Evolutionary conservation across 2,329 filamentous ascomycete genomes (phyloP), one percentile per base, ranked within the genome.

Genomic region (Bertia moriformis): DNA sequence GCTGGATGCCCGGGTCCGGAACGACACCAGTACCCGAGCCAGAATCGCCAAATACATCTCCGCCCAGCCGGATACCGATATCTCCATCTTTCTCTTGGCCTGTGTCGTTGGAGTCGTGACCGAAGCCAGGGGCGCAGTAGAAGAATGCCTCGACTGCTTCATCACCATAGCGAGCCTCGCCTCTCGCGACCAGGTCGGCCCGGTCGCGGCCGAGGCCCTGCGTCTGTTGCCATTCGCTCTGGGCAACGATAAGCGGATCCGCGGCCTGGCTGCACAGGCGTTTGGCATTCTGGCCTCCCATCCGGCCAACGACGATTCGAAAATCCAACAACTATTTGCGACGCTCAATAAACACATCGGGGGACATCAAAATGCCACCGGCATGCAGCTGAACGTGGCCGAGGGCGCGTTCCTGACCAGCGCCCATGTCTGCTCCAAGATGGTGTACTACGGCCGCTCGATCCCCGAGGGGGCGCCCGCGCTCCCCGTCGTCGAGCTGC

Each of bases 241-340:
- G 44, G 86, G 83, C 4, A 91, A 87, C 52, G 80, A 83, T 46
- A 69, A 75, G 43, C 69, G 75, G 40, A 67, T 81, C 4, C 71
- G 88, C 24, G 63, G 66, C 24, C 63, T 80, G 19, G 77, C 78
- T 2, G 78, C 85, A 13, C 76, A 76, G 43, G 71, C 76, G 0
- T 74, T 87, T 48, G 88, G 87, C 1, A 80, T 94, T 12, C 58
- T 95, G 4, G 76, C 72, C 1, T 80, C 85, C 0, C 82, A 89
- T 53, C 64, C 66, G 3, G 50, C 48, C 4, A 66, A 65, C 41
- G 48, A 63, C 2, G 46, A 59, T 0, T 49, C 56, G 12, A 50
- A 60, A 3, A 48, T 77, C 12, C 49, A 59, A 5, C 57, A 54
- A 14, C 56, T 63, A 5, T 51, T 76, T 18, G 45, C 55, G 14